A percentile compares a stretch with the other conserved stretches of the same genome.
These are phyloP conservation scores for Fusarium nisikadoi DNA, from an alignment of 2,329 filamentous ascomycete genomes.

Conservation along the genomic window DNA sequence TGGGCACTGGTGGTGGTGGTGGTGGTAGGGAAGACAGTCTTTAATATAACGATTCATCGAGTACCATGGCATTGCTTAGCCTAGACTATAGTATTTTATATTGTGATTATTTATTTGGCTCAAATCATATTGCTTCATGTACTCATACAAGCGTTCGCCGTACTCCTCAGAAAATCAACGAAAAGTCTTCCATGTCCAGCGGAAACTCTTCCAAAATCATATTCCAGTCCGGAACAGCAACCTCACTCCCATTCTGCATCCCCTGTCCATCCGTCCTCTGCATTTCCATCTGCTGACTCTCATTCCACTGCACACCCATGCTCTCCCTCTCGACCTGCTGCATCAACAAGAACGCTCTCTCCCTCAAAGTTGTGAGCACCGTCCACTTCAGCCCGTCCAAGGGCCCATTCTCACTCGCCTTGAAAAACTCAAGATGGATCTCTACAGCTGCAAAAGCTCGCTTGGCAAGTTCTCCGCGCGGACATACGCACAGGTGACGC, in stretches of 20 bases:
- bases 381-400: constrained; percentile 45
- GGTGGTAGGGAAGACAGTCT: not conserved
- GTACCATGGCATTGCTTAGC: rapidly evolving
- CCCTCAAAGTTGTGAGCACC: constrained; percentile 46
- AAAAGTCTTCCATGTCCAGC: constrained; percentile 40
- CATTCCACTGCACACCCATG: not conserved
- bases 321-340: constrained; percentile 10
- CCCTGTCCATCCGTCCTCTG: not conserved
- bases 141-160: not conserved
- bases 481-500: constrained; percentile 56
- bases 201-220: constrained; percentile 46
- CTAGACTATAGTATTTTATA: no score
- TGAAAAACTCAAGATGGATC: constrained; percentile 13
- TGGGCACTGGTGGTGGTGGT: not conserved
- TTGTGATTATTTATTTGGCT: not conserved
- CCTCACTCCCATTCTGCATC: not conserved
- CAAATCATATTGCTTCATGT: not conserved
- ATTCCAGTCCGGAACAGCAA: constrained; percentile 44
- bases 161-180: constrained; percentile 21
- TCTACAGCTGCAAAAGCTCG: constrained; percentile 49
- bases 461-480: constrained; percentile 43
- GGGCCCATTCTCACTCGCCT: not conserved
- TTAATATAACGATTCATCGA: not conserved
- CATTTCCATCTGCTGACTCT: not conserved
- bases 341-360: constrained; percentile 44